These are phyloP conservation scores for Gyromitra esculenta DNA, from an alignment of 2,329 filamentous ascomycete species.

Conservation along the genomic window DNA sequence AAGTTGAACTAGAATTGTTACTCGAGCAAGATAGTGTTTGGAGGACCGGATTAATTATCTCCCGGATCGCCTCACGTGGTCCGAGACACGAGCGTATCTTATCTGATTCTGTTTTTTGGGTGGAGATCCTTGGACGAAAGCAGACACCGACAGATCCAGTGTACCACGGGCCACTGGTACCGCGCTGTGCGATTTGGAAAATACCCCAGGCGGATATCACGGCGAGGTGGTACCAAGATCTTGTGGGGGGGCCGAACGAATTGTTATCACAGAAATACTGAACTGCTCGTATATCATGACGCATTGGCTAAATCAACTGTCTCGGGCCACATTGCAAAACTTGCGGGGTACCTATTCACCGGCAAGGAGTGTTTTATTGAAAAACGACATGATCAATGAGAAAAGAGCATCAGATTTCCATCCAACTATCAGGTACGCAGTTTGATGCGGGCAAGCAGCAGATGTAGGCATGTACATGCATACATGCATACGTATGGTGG, in stretches of 20 bases:
- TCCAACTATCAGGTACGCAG: slow-evolving; percentile 26
- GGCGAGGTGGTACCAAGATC: slow-evolving; percentile 36
- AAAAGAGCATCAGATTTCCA: slow-evolving; percentile 16
- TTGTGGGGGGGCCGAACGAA: slow-evolving; percentile 8
- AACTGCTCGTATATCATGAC: background rate
- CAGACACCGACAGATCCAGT: slow-evolving; percentile 11
- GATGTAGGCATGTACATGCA: slow-evolving; percentile 19
- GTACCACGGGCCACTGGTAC: slow-evolving; percentile 16
- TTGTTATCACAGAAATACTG: background rate
- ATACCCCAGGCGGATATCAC: slow-evolving; percentile 10
- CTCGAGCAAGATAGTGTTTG: background rate
- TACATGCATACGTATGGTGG: slow-evolving; percentile 1
- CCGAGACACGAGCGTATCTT: slow-evolving; percentile 29
- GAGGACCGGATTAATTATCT: slow-evolving; percentile 35
- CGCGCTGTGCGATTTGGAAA: slow-evolving; percentile 27
- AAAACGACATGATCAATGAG: slow-evolving; percentile 15
- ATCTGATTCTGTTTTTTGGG: slow-evolving; percentile 17
- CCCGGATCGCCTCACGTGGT: slow-evolving; percentile 21
- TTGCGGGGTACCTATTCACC: slow-evolving; percentile 25
- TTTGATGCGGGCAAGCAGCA: slow-evolving; percentile 20
- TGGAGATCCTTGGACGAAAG: slow-evolving; percentile 26
- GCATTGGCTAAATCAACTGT: slow-evolving; percentile 26
- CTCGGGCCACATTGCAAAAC: slow-evolving; percentile 16
- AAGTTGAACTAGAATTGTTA: background rate
- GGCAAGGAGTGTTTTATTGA: slow-evolving; percentile 12